Percentiles rank a stretch among this genome's conserved stretches.
phyloP scores from a whole-genome alignment of 2,329 filamentous ascomycete genomes.

The Ophiosphaerella narmari region DNA sequence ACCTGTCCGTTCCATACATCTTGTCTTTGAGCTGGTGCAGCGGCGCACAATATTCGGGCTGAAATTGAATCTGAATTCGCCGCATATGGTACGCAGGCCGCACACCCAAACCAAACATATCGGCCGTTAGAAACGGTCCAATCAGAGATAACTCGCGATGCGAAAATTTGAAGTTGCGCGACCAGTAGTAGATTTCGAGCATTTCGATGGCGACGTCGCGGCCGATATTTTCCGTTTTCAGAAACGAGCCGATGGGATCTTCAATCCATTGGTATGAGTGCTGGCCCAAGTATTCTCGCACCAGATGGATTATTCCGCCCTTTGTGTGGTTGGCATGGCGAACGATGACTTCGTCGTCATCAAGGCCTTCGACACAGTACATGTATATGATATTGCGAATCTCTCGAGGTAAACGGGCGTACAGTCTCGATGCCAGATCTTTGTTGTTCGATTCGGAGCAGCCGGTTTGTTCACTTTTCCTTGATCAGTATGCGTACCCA shows the following conservation, averaged over 20 bases:
- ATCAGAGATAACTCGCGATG: conserved; percentile 20
- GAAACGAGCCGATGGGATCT: conserved; percentile 12
- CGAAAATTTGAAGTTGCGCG: conserved; percentile 22
- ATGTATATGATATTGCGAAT: conserved; percentile 24
- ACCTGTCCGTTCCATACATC: conserved; percentile 5
- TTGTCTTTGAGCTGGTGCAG: neutral
- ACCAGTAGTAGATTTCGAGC: conserved; percentile 25
- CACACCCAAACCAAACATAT: conserved; percentile 13
- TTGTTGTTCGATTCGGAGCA: neutral
- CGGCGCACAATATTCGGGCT: neutral
- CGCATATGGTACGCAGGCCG: conserved; percentile 15
- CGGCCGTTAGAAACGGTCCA: conserved; percentile 13
- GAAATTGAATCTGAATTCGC: neutral
- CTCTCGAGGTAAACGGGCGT: conserved; percentile 21
- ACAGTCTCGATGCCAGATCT: conserved; percentile 4
- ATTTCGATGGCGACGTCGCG: conserved; percentile 14
- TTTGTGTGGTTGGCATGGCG: conserved; percentile 5
- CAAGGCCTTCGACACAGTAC: conserved; percentile 19
- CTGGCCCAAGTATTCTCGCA: conserved; percentile 14
- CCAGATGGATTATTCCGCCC: conserved; percentile 10
- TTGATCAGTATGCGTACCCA: neutral
- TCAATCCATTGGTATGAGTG: conserved; percentile 24
- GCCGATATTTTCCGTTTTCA: conserved; percentile 6
- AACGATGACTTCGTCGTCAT: conserved; percentile 27
- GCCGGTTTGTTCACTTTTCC: neutral